Evolutionary conservation across 768 basidiomycete genomes (phyloP).

Genomic region (Coprinopsis marcescibilis): DNA sequence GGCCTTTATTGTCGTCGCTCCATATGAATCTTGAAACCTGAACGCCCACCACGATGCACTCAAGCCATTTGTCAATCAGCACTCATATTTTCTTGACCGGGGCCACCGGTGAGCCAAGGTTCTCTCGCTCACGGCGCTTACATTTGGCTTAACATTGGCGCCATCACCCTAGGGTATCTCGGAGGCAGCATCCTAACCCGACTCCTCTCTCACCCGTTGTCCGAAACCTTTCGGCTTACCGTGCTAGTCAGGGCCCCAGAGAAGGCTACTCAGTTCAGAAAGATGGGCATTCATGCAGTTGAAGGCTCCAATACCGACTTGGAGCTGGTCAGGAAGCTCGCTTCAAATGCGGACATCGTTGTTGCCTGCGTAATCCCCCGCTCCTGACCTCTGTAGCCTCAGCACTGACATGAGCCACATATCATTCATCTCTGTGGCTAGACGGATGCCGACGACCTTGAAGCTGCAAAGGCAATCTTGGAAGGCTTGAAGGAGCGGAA

Average conservation of each 20-base stretch:
- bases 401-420: too few relatives aligned
- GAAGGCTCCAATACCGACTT: slow-evolving; percentile 37
- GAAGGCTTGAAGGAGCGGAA: slow-evolving; percentile 29
- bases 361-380: slow-evolving; percentile 31
- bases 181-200: slow-evolving; percentile 41
- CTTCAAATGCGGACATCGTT: slow-evolving; percentile 40
- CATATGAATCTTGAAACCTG: too few relatives aligned
- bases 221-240: slow-evolving; percentile 32
- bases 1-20: too few relatives aligned
- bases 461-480: slow-evolving; percentile 34
- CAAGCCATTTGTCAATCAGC: slow-evolving; percentile 14
- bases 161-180: slow-evolving; percentile 35
- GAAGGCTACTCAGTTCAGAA: slow-evolving; percentile 38
- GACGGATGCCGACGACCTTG: slow-evolving; percentile 35
- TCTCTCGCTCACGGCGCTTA: not conserved
- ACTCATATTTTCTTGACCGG: slow-evolving; percentile 37
- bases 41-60: slow-evolving; percentile 2
- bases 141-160: not conserved
- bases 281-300: slow-evolving; percentile 31
- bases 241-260: slow-evolving; percentile 38
- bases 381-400: too few relatives aligned
- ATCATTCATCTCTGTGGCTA: too few relatives aligned
- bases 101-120: slow-evolving; percentile 31
- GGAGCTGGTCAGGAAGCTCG: slow-evolving; percentile 30
- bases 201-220: slow-evolving; percentile 33